Percentiles rank a stretch among this genome's conserved stretches.
phyloP scores from a whole-genome alignment of 208 protist genomes.

The Leishmania tropica region DNA sequence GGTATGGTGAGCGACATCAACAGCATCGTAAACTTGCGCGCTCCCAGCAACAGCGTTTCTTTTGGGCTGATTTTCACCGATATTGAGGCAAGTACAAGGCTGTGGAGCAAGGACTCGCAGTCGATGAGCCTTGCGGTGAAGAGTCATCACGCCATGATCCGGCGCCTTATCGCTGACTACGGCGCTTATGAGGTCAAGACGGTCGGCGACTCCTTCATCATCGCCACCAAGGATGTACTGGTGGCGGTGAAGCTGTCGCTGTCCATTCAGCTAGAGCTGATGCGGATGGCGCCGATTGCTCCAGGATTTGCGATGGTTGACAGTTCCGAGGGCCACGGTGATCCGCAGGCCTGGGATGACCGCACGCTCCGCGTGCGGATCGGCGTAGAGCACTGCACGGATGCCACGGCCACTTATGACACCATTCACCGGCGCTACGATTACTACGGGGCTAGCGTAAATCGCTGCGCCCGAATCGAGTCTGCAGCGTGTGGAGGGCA shows the following conservation, averaged over 20 bases:
- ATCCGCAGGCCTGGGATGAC: constrained; percentile 40
- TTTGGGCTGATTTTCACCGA: constrained; percentile 82
- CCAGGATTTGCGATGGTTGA: constrained; percentile 67
- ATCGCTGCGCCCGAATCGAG: constrained; percentile 82
- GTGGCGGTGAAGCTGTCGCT: constrained; percentile 74
- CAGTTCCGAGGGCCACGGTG: constrained; percentile 51
- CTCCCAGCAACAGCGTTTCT: constrained; percentile 38
- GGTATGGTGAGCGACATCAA: constrained; percentile 56
- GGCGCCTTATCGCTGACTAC: constrained; percentile 61
- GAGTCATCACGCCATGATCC: constrained; percentile 71
- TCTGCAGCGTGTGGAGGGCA: constrained; percentile 76
- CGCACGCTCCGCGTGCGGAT: constrained; percentile 64
- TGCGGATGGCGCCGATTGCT: constrained; percentile 64
- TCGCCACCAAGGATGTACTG: constrained; percentile 67
- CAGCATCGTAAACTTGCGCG: constrained; percentile 45
- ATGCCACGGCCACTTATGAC: constrained; percentile 69
- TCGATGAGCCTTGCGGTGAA: constrained; percentile 68
- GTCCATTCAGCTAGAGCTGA: constrained; percentile 72
- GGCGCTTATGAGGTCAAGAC: constrained; percentile 87
- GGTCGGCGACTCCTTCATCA: constrained; percentile 86
- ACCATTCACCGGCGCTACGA: constrained; percentile 72
- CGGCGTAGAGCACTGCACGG: constrained; percentile 76
- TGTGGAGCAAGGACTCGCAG: constrained; percentile 72
- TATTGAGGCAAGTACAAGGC: constrained; percentile 75
- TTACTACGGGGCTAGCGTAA: constrained; percentile 92